Evolutionary conservation across 306 rosid species (phyloP).

Genomic region (Quercus engelmannii): DNA sequence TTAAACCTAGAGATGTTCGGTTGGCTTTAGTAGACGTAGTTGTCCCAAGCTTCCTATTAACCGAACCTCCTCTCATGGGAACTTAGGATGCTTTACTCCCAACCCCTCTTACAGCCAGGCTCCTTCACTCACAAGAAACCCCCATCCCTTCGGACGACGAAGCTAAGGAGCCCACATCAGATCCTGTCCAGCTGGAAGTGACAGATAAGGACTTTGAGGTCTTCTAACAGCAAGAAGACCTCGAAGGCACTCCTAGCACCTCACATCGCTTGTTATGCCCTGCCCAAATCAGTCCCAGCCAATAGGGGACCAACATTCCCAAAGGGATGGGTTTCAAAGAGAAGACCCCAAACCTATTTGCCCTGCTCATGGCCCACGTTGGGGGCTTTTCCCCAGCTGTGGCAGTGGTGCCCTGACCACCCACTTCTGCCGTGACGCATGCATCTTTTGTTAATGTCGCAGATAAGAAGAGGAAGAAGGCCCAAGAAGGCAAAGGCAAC

Average conservation of each 20-base stretch:
- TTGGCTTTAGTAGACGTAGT: no score
- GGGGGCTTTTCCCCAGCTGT: no score
- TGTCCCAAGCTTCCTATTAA: fast-evolving
- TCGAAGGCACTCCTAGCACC: fast-evolving
- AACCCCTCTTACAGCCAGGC: fast-evolving
- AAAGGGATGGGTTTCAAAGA: no score
- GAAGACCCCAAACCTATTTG: fast-evolving
- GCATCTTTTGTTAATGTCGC: fast-evolving
- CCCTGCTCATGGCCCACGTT: fast-evolving
- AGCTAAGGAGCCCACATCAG: no score
- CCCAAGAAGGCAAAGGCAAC: no score
- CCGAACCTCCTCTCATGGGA: fast-evolving
- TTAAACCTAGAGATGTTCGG: fast-evolving
- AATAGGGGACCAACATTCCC: no score
- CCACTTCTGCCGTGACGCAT: fast-evolving
- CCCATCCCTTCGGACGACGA: fast-evolving
- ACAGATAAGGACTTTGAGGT: no score
- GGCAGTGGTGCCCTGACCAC: no score
- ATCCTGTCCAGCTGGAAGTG: fast-evolving
- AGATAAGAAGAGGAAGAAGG: fast-evolving
- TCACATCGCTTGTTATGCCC: fast-evolving
- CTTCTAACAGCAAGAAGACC: no score
- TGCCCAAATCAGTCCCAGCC: fast-evolving
- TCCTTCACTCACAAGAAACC: fast-evolving
- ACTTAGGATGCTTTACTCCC: fast-evolving